Base-by-base conservation (phyloP, 805 yeast genomes). In the Suhomyces tanzawaensis region DNA sequence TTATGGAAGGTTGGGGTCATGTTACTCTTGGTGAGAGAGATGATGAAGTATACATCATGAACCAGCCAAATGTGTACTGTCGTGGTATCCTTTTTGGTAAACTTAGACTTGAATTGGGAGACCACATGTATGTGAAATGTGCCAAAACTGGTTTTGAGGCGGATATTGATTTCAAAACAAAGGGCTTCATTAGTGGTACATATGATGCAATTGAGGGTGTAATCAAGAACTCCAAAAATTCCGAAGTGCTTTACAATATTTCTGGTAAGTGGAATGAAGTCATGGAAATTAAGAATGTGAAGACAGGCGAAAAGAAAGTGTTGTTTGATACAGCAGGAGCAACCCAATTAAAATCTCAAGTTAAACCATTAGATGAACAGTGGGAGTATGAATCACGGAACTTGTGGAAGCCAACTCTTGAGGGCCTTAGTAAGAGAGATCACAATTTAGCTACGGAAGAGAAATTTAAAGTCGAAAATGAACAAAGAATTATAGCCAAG, bases 51-150 rank as follows among this genome's bases (percentile, higher is more conserved):
- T 93, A 89, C 62, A 76, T 82, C 8, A 69, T 93, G 57, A 82
- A 89, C n/a, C 98, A 93, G 61, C 99, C 99, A 42, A 93, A 93
- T 58, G 80, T 91, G 68, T 93, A 93, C 51, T 95, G 95, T 7
- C 75, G 98, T 49, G 97, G 97, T 37, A 86, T 93, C 29, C 64
- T 93, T 18, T 85, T 93, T 55, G 99, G 99, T 19, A 84, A 82
- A 46, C 74, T 93, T 70, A 85, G 82, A 63, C 81, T 85, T 40
- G 99, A 93, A 60, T 64, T 93, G 42, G 98, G 99, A 19, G 99
- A 93, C 59, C 95, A 85, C 55, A 78, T 95, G 79, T 50, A 74
- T n/a, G 71, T 93, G 40, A 77, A 74, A 49, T 85, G 91, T 51
- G 72, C 77, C 4, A 61, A 69, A 8, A 69, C 71, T 14, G 79